Conservation (phyloP, 2,329 filamentous ascomycete species). For the Boeremia lycopersici region DNA sequence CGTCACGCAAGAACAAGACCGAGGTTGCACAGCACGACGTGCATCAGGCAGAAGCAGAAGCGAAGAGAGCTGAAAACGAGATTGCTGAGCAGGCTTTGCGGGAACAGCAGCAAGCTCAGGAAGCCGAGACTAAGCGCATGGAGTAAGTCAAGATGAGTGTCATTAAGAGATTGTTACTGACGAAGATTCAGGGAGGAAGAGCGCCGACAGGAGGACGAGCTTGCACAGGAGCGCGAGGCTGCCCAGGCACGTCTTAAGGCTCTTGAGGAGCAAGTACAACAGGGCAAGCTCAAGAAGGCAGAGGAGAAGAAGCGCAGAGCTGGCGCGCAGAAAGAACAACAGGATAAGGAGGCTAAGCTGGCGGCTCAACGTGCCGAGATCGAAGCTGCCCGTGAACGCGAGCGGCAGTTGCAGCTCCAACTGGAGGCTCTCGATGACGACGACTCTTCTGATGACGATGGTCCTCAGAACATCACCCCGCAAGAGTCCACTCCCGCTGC, state of each 20-base stretch:
- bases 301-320: slow-evolving; percentile 95
- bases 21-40: slow-evolving; percentile 64
- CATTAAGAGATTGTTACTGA: slow-evolving; percentile 17
- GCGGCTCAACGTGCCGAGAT: slow-evolving; percentile 88
- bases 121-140: slow-evolving; percentile 73
- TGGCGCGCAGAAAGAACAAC: slow-evolving; percentile 82
- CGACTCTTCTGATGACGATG: slow-evolving; percentile 73
- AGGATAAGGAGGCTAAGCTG: slow-evolving; percentile 84
- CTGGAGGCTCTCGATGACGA: slow-evolving; percentile 80
- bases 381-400: slow-evolving; percentile 86
- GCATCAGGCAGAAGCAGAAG: slow-evolving; percentile 58
- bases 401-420: slow-evolving; percentile 86
- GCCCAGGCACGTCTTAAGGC: slow-evolving; percentile 83
- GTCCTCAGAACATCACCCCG: slow-evolving; percentile 70
- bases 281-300: slow-evolving; percentile 93
- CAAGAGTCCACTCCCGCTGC: slow-evolving; percentile 64
- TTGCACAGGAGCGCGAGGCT: slow-evolving; percentile 78
- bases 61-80: slow-evolving; percentile 65
- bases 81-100: slow-evolving; percentile 61
- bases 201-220: slow-evolving; percentile 76
- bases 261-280: slow-evolving; percentile 90
- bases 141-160: slow-evolving; percentile 69
- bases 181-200: slow-evolving; percentile 69
- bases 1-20: slow-evolving; percentile 71
- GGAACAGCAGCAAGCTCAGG: slow-evolving; percentile 77